Evolutionary conservation across 1,284 basidiomycete species (phyloP).

Genomic region (Pyrrhoderma lamaoense): DNA sequence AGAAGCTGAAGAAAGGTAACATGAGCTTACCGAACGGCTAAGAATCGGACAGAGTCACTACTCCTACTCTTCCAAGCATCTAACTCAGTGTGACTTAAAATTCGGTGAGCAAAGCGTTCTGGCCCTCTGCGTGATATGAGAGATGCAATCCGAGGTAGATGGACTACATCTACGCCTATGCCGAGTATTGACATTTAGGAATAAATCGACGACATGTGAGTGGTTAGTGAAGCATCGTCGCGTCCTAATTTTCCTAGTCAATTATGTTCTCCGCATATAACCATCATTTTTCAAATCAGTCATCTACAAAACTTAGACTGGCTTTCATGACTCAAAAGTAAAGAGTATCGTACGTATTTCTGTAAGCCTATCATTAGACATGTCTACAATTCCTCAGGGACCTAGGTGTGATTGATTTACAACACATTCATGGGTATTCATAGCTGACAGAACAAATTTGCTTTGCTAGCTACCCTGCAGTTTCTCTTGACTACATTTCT

Average conservation of each 20-base stretch:
- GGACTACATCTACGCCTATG: slow-evolving; percentile 73
- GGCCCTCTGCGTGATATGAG: slow-evolving; percentile 47
- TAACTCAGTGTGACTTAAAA: slow-evolving; percentile 54
- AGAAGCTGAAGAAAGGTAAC: background rate
- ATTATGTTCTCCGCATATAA: background rate
- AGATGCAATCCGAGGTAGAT: slow-evolving; percentile 55
- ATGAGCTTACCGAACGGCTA: slow-evolving; percentile 56
- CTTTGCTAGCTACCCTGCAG: background rate
- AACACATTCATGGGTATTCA: background rate
- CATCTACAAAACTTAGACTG: background rate
- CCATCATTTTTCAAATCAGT: background rate
- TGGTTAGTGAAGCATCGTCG: background rate
- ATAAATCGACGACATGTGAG: background rate
- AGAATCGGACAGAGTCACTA: slow-evolving; percentile 33
- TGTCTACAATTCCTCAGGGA: no score
- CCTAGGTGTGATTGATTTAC: background rate
- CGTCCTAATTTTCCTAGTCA: background rate
- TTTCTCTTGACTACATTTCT: slow-evolving; percentile 51
- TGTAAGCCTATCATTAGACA: slow-evolving; percentile 17
- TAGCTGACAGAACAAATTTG: background rate
- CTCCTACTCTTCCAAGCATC: slow-evolving; percentile 34
- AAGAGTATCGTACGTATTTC: slow-evolving; percentile 19
- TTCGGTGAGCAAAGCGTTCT: slow-evolving; percentile 46
- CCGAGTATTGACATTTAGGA: slow-evolving; percentile 56
- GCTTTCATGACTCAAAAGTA: background rate